These are phyloP conservation scores for Pseudozyma pruni DNA, from an alignment of 1,284 basidiomycete genomes.

Conservation along the genomic window DNA sequence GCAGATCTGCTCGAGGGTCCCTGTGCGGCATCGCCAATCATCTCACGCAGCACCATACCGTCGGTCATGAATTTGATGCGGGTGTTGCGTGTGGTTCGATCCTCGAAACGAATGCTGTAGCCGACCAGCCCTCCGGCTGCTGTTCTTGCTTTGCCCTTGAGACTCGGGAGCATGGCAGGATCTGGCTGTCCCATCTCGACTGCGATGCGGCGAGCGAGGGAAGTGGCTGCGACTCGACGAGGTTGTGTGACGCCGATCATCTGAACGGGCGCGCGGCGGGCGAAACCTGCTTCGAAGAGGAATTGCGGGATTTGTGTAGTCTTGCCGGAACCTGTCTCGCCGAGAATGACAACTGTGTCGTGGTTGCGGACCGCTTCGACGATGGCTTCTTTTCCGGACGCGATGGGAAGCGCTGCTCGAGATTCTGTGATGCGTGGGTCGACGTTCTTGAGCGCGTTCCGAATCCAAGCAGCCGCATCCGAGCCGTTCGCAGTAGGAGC, in stretches of 20 bases:
- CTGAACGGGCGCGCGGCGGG: constrained; percentile 69
- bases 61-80: constrained; percentile 95
- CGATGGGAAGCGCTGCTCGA: constrained; percentile 55
- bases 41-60: constrained; percentile 92
- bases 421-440: constrained; percentile 45
- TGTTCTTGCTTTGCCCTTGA: constrained; percentile 38
- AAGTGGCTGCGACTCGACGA: constrained; percentile 89
- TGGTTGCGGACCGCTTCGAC: constrained; percentile 71
- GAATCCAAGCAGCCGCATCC: constrained; percentile 21
- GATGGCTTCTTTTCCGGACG: constrained; percentile 50
- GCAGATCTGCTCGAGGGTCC: neutral
- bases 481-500: constrained; percentile 9
- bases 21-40: constrained; percentile 71
- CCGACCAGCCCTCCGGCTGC: constrained; percentile 74
- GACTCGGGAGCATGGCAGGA: constrained; percentile 34
- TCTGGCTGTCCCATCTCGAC: constrained; percentile 77
- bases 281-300: constrained; percentile 76
- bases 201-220: constrained; percentile 88
- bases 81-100: constrained; percentile 76
- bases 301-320: constrained; percentile 76
- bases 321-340: constrained; percentile 97
- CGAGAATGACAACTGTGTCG: constrained; percentile 89
- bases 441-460: constrained; percentile 30
- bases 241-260: constrained; percentile 79
- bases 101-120: constrained; percentile 96